Evolutionary conservation across 2,329 filamentous ascomycete genomes (phyloP), one percentile per base, ranked within the genome.

Genomic region (Fusarium foetens): DNA sequence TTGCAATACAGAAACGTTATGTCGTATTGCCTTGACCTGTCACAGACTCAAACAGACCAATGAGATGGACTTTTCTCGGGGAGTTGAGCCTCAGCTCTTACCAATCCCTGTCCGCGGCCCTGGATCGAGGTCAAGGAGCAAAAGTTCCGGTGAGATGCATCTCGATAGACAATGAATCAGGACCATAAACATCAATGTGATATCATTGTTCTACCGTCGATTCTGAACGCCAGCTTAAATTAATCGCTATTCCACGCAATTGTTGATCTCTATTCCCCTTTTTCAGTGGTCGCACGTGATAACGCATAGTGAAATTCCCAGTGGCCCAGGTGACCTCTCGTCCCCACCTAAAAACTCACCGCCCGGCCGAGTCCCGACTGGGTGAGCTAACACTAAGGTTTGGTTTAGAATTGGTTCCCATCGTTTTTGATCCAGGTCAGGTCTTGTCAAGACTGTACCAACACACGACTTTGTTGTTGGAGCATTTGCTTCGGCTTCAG

Each of bases 341-440:
- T 68, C 75, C 66, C 75, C 75, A 76, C 72, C 58, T 43, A 46
- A 68, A 70, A 74, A 70, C 69, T 72, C 71, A 74, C 75, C 68
- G 74, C 75, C 70, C 73, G 70, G 72, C 70, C 74, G 72, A 75
- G 70, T 73, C 72, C 74, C 71, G 49, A 72, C 64, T 72, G 64
- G 71, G 64, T 49, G 55, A 63, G 46, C 42, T 62, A 62, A 21
- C 41, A 61, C 58, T 38, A 73, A 61, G 52, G 55, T 58, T 60
- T 48, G 53, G 46, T 54, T 66, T 54, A 33, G 59, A 59, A 43
- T 45, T 36, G 33, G 49, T 27, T 53, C 29, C 35, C 39, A 66
- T 59, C 42, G 39, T 31, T 39, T 41, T 65, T 36, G 29, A 29
- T 62, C 58, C 57, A 60, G 51, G 29, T 42, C 46, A 31, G 38